Base-by-base conservation (phyloP, 108 stramenopile species). In the Nannochloropsis salina region DNA sequence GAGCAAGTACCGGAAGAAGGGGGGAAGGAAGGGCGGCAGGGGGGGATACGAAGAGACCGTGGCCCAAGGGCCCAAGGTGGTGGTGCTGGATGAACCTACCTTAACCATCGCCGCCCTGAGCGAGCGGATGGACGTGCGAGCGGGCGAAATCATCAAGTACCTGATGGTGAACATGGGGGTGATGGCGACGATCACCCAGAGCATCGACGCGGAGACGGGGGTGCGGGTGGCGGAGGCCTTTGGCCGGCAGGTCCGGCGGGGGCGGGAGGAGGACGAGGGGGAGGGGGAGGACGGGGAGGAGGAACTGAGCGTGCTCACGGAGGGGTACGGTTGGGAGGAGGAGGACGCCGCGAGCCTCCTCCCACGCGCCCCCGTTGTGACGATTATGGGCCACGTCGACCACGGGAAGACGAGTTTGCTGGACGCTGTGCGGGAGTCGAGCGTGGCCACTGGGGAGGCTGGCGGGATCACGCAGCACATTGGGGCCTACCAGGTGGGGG, bases 111-210 rank as follows among this genome's bases (percentile, higher is more conserved):
- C 87, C 31, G 92, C 47, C 10, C 47, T 51, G 47, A 11, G 9
- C 9, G 47, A 12, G 47, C 47, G 47, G 47, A 9, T 12, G 47
- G 9, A 11, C 10, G 12, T 11, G 47, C 10, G 10, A 9, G 10
- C 47, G 47, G 47, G 12, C 9, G 47, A 51, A 51, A 51, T 12
- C 10, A 11, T 51, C 10, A 51, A 12, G 47, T 9, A 51, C 47
- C 9, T 51, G 47, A 12, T 51, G 47, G 10, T 11, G 47, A 12
- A 9, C 47, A 51, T 51, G 47, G 97, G 97, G 41, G 94, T 98
- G 15, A 94, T 98, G 95, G 96, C 96, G 41, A 93, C 94, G 31
- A 92, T 95, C 84, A 96, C 94, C 10, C 96, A 96, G 90, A 93
- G 85, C 80, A 87, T 98, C 45, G 96, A 96, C 92, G 86, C 89